A percentile compares a stretch with the other conserved stretches of the same genome.
phyloP scores from a whole-genome alignment of 1,284 basidiomycete genomes.

The Moesziomyces antarcticus region DNA sequence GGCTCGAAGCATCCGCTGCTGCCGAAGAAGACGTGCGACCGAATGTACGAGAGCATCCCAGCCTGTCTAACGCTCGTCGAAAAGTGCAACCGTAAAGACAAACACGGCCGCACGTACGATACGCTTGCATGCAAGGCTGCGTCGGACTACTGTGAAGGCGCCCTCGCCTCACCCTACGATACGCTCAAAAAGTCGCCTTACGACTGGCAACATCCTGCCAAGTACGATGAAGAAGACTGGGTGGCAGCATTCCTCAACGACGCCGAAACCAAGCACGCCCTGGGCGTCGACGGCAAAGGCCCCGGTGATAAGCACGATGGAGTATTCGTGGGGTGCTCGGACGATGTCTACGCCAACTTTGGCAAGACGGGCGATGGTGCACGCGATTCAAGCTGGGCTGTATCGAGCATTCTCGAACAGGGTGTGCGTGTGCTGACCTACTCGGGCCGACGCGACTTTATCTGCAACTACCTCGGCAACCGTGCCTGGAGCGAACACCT shows the following conservation, averaged over 20 bases:
- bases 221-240: conserved; percentile 63
- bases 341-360: conserved; percentile 59
- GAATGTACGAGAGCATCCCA: conserved; percentile 51
- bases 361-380: conserved; percentile 63
- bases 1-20: conserved; percentile 52
- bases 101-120: conserved; percentile 46
- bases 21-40: conserved; percentile 44
- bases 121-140: conserved; percentile 55
- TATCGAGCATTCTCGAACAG: conserved; percentile 45
- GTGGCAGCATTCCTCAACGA: conserved; percentile 61
- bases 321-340: conserved; percentile 63
- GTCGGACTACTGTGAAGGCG: conserved; percentile 55
- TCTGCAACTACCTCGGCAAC: conserved; percentile 65
- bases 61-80: conserved; percentile 54
- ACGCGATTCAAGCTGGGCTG: conserved; percentile 61
- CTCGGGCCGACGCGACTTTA: conserved; percentile 59
- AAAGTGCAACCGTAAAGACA: conserved; percentile 59
- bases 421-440: conserved; percentile 61
- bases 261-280: conserved; percentile 33
- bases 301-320: conserved; percentile 64
- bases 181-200: conserved; percentile 51
- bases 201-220: conserved; percentile 59
- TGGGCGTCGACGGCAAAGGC: conserved; percentile 59
- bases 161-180: conserved; percentile 56
- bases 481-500: conserved; percentile 56